Evolutionary conservation across 768 basidiomycete genomes (phyloP).

Genomic region (Sarcodon sp.): DNA sequence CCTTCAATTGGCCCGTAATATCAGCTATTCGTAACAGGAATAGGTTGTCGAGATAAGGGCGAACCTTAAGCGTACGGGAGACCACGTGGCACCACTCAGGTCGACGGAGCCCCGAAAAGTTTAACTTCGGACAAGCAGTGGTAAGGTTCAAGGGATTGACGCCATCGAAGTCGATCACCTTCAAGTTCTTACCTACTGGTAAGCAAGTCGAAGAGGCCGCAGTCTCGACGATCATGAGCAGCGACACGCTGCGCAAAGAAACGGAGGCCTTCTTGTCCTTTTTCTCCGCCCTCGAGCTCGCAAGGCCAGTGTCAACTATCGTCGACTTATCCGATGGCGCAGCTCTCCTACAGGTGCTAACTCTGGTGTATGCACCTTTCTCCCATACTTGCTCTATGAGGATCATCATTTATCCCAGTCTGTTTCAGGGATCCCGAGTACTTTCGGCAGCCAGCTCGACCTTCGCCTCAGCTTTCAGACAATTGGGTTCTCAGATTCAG

Average conservation of each 20-base stretch:
- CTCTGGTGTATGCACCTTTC: slow-evolving; percentile 46
- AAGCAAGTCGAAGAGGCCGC: too few relatives aligned
- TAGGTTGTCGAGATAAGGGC: too few relatives aligned
- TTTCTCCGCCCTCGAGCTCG: slow-evolving; percentile 60
- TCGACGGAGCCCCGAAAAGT: too few relatives aligned
- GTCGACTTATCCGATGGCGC: slow-evolving; percentile 74
- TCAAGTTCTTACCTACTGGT: too few relatives aligned
- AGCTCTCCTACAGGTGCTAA: slow-evolving; percentile 63
- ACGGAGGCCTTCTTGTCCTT: slow-evolving; percentile 75
- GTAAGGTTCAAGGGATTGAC: too few relatives aligned
- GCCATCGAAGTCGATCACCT: too few relatives aligned
- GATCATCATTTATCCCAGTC: slow-evolving; percentile 1
- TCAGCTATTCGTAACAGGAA: too few relatives aligned
- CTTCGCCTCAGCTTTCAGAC: slow-evolving; percentile 53
- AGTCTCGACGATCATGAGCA: slow-evolving; percentile 10
- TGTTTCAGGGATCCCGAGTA: slow-evolving; percentile 58
- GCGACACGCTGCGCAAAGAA: slow-evolving; percentile 40
- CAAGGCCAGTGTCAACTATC: slow-evolving; percentile 45
- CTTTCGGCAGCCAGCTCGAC: slow-evolving; percentile 52
- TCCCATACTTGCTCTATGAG: background rate
- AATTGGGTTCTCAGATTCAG: slow-evolving; percentile 87
- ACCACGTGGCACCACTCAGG: too few relatives aligned
- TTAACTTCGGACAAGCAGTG: too few relatives aligned
- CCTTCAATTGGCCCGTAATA: too few relatives aligned
- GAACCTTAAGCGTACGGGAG: too few relatives aligned